These are phyloP conservation scores for Nicotiana obtusifolia DNA, from an alignment of 257 asterid species.

Conservation along the genomic window DNA sequence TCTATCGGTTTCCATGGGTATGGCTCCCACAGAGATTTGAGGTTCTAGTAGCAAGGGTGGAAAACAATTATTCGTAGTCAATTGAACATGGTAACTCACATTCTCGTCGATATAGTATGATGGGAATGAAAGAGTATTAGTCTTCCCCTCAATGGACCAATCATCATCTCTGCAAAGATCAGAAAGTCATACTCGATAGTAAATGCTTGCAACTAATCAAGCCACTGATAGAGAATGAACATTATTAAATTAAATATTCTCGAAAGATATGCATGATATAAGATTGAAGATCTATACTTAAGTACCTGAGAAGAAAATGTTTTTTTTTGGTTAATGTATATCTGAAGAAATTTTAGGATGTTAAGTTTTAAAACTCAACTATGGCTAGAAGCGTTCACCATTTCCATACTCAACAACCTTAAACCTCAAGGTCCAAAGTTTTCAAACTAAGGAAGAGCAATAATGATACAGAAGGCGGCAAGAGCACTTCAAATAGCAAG, in stretches of 20 bases:
- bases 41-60: neutral
- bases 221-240: neutral
- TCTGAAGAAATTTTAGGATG: neutral
- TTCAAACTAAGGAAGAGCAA: neutral
- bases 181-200: slow-evolving; percentile 14
- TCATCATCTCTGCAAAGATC: slow-evolving; percentile 76
- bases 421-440: slow-evolving; percentile 1
- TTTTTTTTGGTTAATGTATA: neutral
- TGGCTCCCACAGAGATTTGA: neutral
- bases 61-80: neutral
- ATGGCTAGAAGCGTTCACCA: neutral
- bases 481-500: neutral
- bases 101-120: slow-evolving; percentile 95
- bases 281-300: neutral
- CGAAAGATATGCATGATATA: neutral
- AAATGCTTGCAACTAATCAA: neutral
- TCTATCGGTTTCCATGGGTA: neutral
- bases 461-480: neutral
- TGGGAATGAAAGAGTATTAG: slow-evolving; percentile 82
- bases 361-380: neutral
- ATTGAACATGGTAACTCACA: slow-evolving; percentile 46
- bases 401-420: neutral
- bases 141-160: slow-evolving; percentile 84
- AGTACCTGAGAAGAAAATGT: neutral
- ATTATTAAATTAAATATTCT: neutral